These are phyloP conservation scores for Tulasnella sp. DNA, from an alignment of 768 basidiomycete species.

Conservation along the genomic window DNA sequence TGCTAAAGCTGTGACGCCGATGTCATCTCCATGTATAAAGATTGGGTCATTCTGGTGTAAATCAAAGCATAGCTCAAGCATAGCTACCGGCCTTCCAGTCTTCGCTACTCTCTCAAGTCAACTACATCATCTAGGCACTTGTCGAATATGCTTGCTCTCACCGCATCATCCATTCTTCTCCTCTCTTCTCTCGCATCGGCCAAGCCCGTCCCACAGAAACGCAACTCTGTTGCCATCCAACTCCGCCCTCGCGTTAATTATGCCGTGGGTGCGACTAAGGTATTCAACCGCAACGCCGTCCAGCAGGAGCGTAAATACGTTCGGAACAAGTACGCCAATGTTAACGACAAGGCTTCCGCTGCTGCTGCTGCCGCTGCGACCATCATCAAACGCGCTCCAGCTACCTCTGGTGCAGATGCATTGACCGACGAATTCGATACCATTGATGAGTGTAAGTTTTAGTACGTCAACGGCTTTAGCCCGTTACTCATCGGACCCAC, in stretches of 20 bases:
- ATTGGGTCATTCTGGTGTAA: too few relatives aligned
- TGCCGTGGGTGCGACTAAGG: not conserved
- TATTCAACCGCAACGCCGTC: not conserved
- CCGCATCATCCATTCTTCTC: too few relatives aligned
- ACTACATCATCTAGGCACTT: too few relatives aligned
- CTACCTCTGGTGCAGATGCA: not conserved
- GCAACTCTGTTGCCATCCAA: not conserved
- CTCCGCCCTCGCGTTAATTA: not conserved
- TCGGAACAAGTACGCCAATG: not conserved
- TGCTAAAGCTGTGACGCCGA: too few relatives aligned
- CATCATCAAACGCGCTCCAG: conserved; percentile 3
- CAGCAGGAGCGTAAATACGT: not conserved
- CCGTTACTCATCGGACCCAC: too few relatives aligned
- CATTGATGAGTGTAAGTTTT: not conserved
- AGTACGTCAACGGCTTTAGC: not conserved
- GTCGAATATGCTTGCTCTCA: too few relatives aligned
- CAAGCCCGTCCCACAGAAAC: not conserved
- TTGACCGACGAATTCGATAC: not conserved
- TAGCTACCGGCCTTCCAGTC: too few relatives aligned
- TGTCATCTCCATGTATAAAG: too few relatives aligned
- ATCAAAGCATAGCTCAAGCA: too few relatives aligned
- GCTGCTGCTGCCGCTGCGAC: not conserved
- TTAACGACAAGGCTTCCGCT: not conserved
- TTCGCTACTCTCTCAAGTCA: too few relatives aligned
- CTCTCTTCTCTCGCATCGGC: conserved; percentile 1